phyloP scores from a whole-genome alignment of 345 rosid species.

The Carallia brachiata region DNA sequence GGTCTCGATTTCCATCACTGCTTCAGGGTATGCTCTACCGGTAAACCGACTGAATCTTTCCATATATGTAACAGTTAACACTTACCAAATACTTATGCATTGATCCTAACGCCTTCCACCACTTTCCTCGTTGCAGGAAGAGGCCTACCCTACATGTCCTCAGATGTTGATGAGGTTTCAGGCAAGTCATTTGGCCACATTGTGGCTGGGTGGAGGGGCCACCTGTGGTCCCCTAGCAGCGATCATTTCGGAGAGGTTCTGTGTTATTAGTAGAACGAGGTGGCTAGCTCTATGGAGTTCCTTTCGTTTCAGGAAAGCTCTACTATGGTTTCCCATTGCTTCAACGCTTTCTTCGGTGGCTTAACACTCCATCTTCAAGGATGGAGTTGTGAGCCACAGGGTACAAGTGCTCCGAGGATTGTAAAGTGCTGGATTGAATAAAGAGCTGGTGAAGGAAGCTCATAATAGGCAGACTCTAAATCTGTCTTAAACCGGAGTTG shows the following conservation, averaged over 20 bases:
- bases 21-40: slow-evolving; percentile 33
- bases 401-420: slow-evolving; percentile 77
- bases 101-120: background rate
- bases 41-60: too few species aligned
- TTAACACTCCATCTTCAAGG: slow-evolving; percentile 53
- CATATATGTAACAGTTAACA: too few species aligned
- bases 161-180: slow-evolving; percentile 46
- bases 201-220: slow-evolving; percentile 65
- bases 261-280: slow-evolving; percentile 68
- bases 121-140: slow-evolving; percentile 27
- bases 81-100: too few species aligned
- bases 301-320: slow-evolving; percentile 39
- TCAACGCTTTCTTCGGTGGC: slow-evolving; percentile 53
- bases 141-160: slow-evolving; percentile 53
- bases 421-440: slow-evolving; percentile 54
- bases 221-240: slow-evolving; percentile 72
- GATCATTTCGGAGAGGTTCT: slow-evolving; percentile 53
- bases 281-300: slow-evolving; percentile 60
- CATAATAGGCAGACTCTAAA: slow-evolving; percentile 72
- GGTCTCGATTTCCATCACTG: slow-evolving; percentile 14
- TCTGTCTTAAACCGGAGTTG: slow-evolving; percentile 50
- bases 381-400: slow-evolving; percentile 50
- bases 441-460: slow-evolving; percentile 52
- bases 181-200: slow-evolving; percentile 77
- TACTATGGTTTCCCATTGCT: slow-evolving; percentile 51